A percentile compares a stretch with the other conserved stretches of the same genome.
phyloP scores from a whole-genome alignment of 441 rosid genomes.

The Gossypium schwendimanii region DNA sequence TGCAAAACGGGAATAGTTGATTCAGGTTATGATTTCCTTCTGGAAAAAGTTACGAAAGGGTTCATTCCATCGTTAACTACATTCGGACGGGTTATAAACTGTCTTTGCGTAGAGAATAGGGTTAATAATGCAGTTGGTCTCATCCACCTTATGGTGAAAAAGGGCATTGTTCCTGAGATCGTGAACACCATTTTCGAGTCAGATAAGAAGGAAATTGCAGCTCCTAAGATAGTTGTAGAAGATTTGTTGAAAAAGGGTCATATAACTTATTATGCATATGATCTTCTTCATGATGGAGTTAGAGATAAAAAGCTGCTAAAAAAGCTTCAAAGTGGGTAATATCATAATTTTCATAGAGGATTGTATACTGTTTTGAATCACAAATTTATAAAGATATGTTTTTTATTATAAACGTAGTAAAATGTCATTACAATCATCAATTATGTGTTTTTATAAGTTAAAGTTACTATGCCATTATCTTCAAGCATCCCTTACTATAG shows the following conservation, averaged over 20 bases:
- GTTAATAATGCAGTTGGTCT: constrained; percentile 68
- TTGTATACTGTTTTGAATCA: constrained; percentile 1
- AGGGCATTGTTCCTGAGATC: constrained; percentile 68
- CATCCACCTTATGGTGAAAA: constrained; percentile 59
- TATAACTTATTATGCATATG: constrained; percentile 78
- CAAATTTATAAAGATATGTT: neutral
- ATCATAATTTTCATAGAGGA: constrained; percentile 14
- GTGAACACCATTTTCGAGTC: constrained; percentile 67
- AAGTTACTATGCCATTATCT: neutral
- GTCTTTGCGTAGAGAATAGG: constrained; percentile 68
- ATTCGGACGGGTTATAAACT: constrained; percentile 72
- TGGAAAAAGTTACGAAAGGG: constrained; percentile 52
- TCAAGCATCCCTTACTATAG: no score
- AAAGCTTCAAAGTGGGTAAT: constrained; percentile 32
- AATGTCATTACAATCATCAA: neutral
- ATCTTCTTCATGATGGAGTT: constrained; percentile 80
- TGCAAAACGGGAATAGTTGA: constrained; percentile 65
- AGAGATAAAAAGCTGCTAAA: constrained; percentile 64
- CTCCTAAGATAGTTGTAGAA: constrained; percentile 87
- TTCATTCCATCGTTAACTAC: constrained; percentile 65
- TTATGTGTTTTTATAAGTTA: neutral
- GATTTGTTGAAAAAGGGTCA: constrained; percentile 73
- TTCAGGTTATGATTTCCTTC: constrained; percentile 50
- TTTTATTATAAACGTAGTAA: neutral
- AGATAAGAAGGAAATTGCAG: constrained; percentile 73